Conservation (phyloP, 2,329 filamentous ascomycete species). For the Epichloe sp. region DNA sequence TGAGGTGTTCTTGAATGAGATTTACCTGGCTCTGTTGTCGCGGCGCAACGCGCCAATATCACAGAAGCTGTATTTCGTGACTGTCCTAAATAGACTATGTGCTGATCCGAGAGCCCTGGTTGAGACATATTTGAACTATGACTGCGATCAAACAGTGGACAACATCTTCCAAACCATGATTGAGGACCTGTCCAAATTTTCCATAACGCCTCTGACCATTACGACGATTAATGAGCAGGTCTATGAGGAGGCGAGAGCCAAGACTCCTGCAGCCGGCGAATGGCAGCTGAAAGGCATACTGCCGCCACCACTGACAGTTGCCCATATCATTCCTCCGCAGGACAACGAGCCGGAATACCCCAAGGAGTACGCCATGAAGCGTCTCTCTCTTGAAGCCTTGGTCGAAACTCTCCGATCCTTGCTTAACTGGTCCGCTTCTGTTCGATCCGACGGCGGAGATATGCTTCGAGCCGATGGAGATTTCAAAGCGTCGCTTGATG, state of each 20-base stretch:
- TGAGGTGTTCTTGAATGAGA: slow-evolving; percentile 94
- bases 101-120: slow-evolving; percentile 80
- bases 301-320: slow-evolving; percentile 73
- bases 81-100: slow-evolving; percentile 70
- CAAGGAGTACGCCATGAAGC: slow-evolving; percentile 82
- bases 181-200: slow-evolving; percentile 82
- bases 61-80: slow-evolving; percentile 87
- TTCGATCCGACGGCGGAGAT: slow-evolving; percentile 41
- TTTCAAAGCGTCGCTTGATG: slow-evolving; percentile 27
- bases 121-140: slow-evolving; percentile 95
- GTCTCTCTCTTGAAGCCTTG: slow-evolving; percentile 74
- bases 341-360: slow-evolving; percentile 61
- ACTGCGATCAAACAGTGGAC: slow-evolving; percentile 88
- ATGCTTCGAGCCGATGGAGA: slow-evolving; percentile 19
- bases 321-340: slow-evolving; percentile 50
- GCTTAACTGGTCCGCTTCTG: slow-evolving; percentile 72
- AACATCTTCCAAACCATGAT: slow-evolving; percentile 96
- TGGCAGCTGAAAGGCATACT: slow-evolving; percentile 82
- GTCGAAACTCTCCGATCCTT: slow-evolving; percentile 82
- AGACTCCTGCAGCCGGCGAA: slow-evolving; percentile 47
- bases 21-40: slow-evolving; percentile 85
- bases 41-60: slow-evolving; percentile 74
- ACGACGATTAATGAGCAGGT: slow-evolving; percentile 68
- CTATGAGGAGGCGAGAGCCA: slow-evolving; percentile 68
- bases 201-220: slow-evolving; percentile 64